Evolutionary conservation across 2,329 filamentous ascomycete species (phyloP), one percentile per base, ranked within the genome.

Genomic region (Colletotrichum lini): DNA sequence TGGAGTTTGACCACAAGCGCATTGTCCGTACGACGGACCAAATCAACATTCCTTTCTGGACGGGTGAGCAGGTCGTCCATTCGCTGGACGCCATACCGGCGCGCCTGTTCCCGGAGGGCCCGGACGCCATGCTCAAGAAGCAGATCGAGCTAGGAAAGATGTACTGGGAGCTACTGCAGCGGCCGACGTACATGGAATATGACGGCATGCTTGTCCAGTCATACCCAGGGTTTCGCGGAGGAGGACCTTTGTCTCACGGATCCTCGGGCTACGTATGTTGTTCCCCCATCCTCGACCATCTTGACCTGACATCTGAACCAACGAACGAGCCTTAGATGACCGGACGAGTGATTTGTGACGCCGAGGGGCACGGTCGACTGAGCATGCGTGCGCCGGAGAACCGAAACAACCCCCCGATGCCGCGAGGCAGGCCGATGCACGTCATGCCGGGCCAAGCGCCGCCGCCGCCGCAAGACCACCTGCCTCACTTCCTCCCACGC

Each of bases 131-230:
- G 74, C 76, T 77, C 7, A 77, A 82, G 71, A 81, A 80, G 74
- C 81, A 82, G 59, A 78, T 85, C 64, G 75, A 76, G 30, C 77
- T 85, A 13, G 85, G 85, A 10, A 83, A 79, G 75, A 58, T 80
- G n/a, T 84, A 82, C 77, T 87, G 85, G 85, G 82, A 85, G 18
- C 80, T 87, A 8, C 78, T 83, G 30, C 82, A 86, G 73, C 78
- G 79, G 12, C 84, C 84, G 0, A 81, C 78, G 0, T 86, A 86
- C 70, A 86, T 84, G 80, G 80, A 84, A 8, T 85, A 87, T 21
- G 81, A 85, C 13, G 85, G 84, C 4, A 76, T 77, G 21, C 76
- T 86, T 6, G 80, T 82, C 35, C 69, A 49, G 52, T 79, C 47
- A 9, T 23, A 79, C 58, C 78, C 75, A 4, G 74, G 76, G 2